Percentiles rank a stretch among this genome's conserved stretches.
Conservation (phyloP, 305 asterid genomes). For the Rubia peregrina region DNA sequence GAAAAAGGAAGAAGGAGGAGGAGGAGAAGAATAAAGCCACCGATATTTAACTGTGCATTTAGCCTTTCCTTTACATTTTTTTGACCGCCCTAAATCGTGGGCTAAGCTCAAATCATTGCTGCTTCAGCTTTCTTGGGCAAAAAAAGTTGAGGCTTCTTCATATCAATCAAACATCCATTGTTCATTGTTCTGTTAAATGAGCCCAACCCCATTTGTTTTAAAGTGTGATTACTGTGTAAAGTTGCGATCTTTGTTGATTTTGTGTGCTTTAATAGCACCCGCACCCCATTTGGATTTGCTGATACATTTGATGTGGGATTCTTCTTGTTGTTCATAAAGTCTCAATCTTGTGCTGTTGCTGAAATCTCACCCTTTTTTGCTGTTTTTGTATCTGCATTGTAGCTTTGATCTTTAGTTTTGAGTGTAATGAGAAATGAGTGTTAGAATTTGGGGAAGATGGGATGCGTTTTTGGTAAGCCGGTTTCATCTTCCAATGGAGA, state of each 20-base stretch:
- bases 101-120: constrained; percentile 46
- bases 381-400: constrained; percentile 13
- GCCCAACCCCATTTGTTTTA: constrained; percentile 20
- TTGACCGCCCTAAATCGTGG: constrained; percentile 53
- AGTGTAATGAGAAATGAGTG: constrained; percentile 69
- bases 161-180: constrained; percentile 20
- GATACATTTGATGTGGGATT: constrained; percentile 13
- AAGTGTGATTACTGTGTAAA: constrained; percentile 8
- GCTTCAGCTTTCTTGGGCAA: constrained; percentile 54
- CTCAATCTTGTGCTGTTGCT: constrained; percentile 9
- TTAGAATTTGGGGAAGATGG: constrained; percentile 57
- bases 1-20: constrained; percentile 4
- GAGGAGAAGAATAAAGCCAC: constrained; percentile 16
- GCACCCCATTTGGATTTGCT: constrained; percentile 18
- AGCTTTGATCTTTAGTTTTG: constrained; percentile 17
- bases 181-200: background rate
- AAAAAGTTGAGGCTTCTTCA: constrained; percentile 41
- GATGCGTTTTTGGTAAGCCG: constrained; percentile 83
- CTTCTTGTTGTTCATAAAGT: constrained; percentile 10
- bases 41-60: constrained; percentile 22
- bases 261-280: constrained; percentile 19
- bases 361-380: constrained; percentile 16
- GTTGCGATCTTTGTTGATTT: constrained; percentile 14
- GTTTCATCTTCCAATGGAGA: constrained; percentile 49
- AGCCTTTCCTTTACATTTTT: constrained; percentile 27